Evolutionary conservation across 2,329 filamentous ascomycete species (phyloP), one percentile per base, ranked within the genome.

Genomic region (Amauroascus niger): DNA sequence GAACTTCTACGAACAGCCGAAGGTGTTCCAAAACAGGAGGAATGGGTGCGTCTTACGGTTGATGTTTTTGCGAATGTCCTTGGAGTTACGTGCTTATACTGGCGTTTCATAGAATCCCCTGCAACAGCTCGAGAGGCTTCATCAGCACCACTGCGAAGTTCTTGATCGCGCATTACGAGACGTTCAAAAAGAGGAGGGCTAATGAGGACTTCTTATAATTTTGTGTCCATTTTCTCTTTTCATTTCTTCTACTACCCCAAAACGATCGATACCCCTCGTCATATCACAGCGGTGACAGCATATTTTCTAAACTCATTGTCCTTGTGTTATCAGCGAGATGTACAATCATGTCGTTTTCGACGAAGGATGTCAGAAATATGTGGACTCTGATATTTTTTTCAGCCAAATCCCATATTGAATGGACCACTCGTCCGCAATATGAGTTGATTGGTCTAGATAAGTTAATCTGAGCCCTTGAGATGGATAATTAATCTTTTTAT

Each of bases 31-130:
- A 77, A 81, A 69, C 90, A 95, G 78, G 79, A 81, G 67, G 88
- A 95, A 70, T 96, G 91, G 91, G 89, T 95, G 88, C 85, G 88
- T 88, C 77, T 75, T 65, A 71, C 71, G 67, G 65, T 67, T 69
- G 67, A 71, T 69, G 65, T 65, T 61, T 69, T 72, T 67, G 65
- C 70, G 62, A 65, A 69, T 60, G 61, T 74, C 63, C 65, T 74
- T 64, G 58, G 63, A 63, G 63, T 64, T 64, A 64, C 67, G 48
- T 71, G 71, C 70, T 71, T 71, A 71, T 72, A 71, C 61, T 73
- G 70, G 67, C 63, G 64, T 60, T 67, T 65, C 62, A 74, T 68
- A 88, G 84, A 84, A 90, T 70, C 86, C 86, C 56, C 71, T 77
- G 62, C 78, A 73, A 57, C 82, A 83, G 70, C 79, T 90, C 62